Conservation (phyloP, 2,329 filamentous ascomycete genomes). For the Fusarium keratoplasticum region DNA sequence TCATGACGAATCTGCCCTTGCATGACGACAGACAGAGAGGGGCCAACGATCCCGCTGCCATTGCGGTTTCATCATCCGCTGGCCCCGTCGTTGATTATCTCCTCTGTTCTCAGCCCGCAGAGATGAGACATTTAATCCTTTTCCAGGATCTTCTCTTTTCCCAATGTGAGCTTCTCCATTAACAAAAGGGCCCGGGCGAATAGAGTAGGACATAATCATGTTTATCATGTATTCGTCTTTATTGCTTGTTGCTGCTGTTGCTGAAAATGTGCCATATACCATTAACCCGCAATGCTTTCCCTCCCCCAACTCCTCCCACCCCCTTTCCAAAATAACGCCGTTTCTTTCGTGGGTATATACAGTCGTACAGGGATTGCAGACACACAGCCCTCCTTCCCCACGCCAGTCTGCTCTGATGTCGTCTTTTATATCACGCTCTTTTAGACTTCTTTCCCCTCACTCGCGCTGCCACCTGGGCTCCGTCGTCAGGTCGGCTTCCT, state of each 20-base stretch:
- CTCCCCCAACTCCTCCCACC: background rate
- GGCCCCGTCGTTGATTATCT: background rate
- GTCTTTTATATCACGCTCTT: background rate
- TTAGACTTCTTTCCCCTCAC: background rate
- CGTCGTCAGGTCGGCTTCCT: slow-evolving; percentile 42
- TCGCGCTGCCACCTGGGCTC: slow-evolving; percentile 45
- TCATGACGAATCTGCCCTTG: slow-evolving; percentile 1
- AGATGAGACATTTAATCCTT: slow-evolving; percentile 1
- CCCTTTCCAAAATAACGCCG: slow-evolving; percentile 35
- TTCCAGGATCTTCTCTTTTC: background rate
- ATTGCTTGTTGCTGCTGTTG: background rate
- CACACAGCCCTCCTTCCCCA: slow-evolving; percentile 13
- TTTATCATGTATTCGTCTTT: slow-evolving; percentile 2
- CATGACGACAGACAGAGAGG: background rate
- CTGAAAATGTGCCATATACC: slow-evolving; percentile 8
- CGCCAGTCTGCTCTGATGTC: slow-evolving; percentile 8
- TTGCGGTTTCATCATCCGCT: background rate
- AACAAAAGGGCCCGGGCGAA: background rate
- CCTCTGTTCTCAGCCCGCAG: background rate
- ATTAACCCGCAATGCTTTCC: slow-evolving; percentile 15
- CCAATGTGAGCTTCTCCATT: background rate
- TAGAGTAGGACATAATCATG: background rate
- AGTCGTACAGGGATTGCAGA: slow-evolving; percentile 35
- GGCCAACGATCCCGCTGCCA: background rate
- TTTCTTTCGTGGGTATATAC: slow-evolving; percentile 41